Evolutionary conservation across 1,284 basidiomycete species (phyloP).

Genomic region (Lignosus rhinocerotis): DNA sequence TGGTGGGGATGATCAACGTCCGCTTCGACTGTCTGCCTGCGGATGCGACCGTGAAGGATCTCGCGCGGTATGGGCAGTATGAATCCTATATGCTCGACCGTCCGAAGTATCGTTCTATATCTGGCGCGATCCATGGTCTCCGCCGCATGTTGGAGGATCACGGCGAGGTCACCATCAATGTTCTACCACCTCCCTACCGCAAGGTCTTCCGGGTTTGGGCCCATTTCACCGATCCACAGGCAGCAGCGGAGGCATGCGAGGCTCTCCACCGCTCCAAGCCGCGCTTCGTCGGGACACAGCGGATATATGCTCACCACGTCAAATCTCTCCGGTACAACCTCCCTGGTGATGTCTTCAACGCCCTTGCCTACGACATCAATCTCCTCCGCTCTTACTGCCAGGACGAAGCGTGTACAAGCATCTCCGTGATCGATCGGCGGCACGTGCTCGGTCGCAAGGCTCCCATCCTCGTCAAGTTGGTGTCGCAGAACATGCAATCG

Average conservation of each 20-base stretch:
- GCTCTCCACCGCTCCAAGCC: conserved; percentile 47
- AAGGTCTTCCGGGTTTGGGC: conserved; percentile 54
- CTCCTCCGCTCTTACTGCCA: conserved; percentile 25
- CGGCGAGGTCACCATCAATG: conserved; percentile 45
- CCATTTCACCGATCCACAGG: conserved; percentile 46
- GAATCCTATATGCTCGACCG: conserved; percentile 25
- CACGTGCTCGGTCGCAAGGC: background rate
- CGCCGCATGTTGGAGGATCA: conserved; percentile 39
- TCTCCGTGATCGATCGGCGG: conserved; percentile 24
- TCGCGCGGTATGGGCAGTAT: conserved; percentile 43
- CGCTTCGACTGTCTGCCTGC: conserved; percentile 55
- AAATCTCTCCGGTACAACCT: conserved; percentile 48
- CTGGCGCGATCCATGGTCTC: conserved; percentile 42
- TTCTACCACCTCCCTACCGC: conserved; percentile 52
- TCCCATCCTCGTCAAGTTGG: conserved; percentile 43
- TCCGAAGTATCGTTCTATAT: conserved; percentile 46
- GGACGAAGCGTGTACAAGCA: conserved; percentile 23
- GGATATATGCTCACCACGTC: conserved; percentile 50
- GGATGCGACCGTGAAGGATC: conserved; percentile 39
- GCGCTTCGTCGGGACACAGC: conserved; percentile 41
- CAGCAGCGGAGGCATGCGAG: conserved; percentile 50
- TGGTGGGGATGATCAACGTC: conserved; percentile 55
- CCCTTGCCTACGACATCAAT: conserved; percentile 26
- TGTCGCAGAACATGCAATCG: conserved; percentile 44
- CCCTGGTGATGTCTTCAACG: conserved; percentile 35